These are phyloP conservation scores for Candida parachauliodes DNA, from an alignment of 805 yeast species.

Conservation along the genomic window DNA sequence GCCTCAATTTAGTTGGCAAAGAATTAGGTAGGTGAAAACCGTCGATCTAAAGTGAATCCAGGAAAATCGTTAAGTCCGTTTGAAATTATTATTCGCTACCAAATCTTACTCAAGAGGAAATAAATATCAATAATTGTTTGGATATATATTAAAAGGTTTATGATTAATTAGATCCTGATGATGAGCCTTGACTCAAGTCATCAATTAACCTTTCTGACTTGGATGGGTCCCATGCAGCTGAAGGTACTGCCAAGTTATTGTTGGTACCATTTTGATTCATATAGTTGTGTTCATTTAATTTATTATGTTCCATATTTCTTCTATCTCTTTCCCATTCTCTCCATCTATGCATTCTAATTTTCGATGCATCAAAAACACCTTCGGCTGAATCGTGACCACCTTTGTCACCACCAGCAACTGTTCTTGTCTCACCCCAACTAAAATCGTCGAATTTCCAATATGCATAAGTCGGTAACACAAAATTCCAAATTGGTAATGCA, in stretches of 20 bases:
- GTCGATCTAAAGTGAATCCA: no score
- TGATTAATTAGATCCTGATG: constrained; percentile 8
- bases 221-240: constrained; percentile 46
- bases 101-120: no score
- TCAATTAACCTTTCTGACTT: constrained; percentile 22
- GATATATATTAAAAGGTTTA: no score
- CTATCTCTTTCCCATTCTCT: constrained; percentile 82
- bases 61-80: no score
- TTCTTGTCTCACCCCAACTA: constrained; percentile 94
- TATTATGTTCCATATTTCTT: constrained; percentile 29
- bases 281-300: constrained; percentile 7
- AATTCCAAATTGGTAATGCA: constrained; percentile 93
- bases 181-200: constrained; percentile 21
- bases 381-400: constrained; percentile 63
- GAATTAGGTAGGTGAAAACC: no score
- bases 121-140: no score
- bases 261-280: not conserved
- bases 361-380: constrained; percentile 89
- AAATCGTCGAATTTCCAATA: constrained; percentile 96
- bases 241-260: constrained; percentile 25
- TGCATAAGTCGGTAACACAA: constrained; percentile 79
- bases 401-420: constrained; percentile 65
- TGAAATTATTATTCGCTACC: no score
- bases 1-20: no score
- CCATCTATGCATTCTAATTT: constrained; percentile 91